phyloP scores from a whole-genome alignment of 2,329 filamentous ascomycete species.

The Periconia digitata region DNA sequence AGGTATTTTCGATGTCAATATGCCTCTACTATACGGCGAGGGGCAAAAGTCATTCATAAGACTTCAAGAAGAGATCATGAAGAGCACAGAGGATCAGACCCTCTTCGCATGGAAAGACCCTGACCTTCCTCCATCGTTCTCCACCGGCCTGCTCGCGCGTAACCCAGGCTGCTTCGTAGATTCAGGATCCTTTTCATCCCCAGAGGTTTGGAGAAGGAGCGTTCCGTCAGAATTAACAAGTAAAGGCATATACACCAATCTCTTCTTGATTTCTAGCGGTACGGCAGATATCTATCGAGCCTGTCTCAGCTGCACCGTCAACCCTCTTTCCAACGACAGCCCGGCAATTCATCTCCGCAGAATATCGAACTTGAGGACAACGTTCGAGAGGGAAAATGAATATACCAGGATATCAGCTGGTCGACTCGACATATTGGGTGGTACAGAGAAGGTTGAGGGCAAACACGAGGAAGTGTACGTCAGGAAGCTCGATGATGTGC shows the following conservation, averaged over 20 bases:
- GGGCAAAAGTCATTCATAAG: slow-evolving; percentile 11
- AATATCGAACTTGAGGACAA: slow-evolving; percentile 1
- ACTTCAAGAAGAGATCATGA: slow-evolving; percentile 15
- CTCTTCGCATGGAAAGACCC: slow-evolving; percentile 4
- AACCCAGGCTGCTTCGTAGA: background rate
- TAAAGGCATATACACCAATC: too few species aligned
- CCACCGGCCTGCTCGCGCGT: background rate
- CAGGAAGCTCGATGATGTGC: slow-evolving; percentile 1
- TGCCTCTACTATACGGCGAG: slow-evolving; percentile 20
- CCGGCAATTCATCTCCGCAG: background rate
- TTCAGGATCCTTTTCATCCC: background rate
- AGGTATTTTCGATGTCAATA: slow-evolving; percentile 22
- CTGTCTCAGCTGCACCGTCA: background rate
- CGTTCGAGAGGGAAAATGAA: slow-evolving; percentile 1
- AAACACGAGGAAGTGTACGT: slow-evolving; percentile 1
- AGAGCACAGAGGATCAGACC: slow-evolving; percentile 1
- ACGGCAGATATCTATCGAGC: too few species aligned
- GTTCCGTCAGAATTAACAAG: too few species aligned
- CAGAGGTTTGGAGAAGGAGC: too few species aligned
- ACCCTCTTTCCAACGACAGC: background rate
- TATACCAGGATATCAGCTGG: slow-evolving; percentile 2
- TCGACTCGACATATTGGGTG: slow-evolving; percentile 1
- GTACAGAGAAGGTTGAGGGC: slow-evolving; percentile 3
- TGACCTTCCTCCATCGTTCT: background rate
- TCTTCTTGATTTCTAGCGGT: too few species aligned